Percentiles rank a stretch among this genome's conserved stretches.
phyloP scores from a whole-genome alignment of 805 yeast species.

The Metschnikowia borealis region DNA sequence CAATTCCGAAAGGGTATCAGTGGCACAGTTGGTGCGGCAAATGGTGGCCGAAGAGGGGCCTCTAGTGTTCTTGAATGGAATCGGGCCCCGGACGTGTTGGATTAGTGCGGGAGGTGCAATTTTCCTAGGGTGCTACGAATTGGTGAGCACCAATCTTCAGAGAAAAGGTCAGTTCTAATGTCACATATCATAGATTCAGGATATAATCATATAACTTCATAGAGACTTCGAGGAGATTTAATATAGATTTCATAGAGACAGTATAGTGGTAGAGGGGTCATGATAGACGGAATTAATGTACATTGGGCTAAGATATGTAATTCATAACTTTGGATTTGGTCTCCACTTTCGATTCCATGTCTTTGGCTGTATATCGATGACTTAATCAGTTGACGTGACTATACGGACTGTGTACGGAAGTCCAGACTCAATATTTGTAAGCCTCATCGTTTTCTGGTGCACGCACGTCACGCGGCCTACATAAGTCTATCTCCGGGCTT shows the following conservation, averaged over 20 bases:
- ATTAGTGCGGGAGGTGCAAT: slow-evolving; percentile 98
- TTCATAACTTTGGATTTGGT: too few relatives aligned
- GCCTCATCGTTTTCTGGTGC: not conserved
- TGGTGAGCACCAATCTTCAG: slow-evolving; percentile 40
- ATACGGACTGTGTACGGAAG: not conserved
- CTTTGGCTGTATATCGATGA: not conserved
- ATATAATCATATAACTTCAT: too few relatives aligned
- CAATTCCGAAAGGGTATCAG: slow-evolving; percentile 45
- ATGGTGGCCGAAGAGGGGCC: slow-evolving; percentile 72
- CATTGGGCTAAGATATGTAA: too few relatives aligned
- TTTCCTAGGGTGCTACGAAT: slow-evolving; percentile 90
- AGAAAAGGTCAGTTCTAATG: not conserved
- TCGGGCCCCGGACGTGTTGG: slow-evolving; percentile 97
- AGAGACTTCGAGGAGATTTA: too few relatives aligned
- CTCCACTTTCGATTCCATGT: too few relatives aligned
- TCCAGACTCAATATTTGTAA: not conserved
- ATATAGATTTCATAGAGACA: too few relatives aligned
- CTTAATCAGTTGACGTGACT: too few relatives aligned
- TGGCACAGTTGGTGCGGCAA: slow-evolving; percentile 44
- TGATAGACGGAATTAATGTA: too few relatives aligned
- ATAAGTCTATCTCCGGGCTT: not conserved
- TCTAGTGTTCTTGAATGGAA: slow-evolving; percentile 69
- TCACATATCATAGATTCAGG: too few relatives aligned
- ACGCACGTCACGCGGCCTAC: slow-evolving; percentile 2
- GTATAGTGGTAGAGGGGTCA: too few relatives aligned